Evolutionary conservation across 495 filamentous ascomycete genomes (phyloP).

Genomic region (Penicillium salamii): DNA sequence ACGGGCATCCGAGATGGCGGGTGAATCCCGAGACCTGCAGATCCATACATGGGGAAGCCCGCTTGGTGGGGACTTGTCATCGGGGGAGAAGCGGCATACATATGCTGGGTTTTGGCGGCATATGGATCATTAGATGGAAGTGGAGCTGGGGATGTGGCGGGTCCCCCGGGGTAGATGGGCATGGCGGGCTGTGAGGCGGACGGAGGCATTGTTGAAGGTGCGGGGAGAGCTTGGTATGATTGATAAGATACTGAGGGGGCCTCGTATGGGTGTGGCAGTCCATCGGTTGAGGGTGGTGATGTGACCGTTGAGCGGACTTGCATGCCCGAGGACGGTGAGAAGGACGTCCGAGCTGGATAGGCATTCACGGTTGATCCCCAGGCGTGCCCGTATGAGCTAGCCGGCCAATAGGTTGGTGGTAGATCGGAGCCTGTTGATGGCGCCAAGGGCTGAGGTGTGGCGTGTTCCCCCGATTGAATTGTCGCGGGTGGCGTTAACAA

Average conservation of each 20-base stretch:
- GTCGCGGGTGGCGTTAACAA: conserved; percentile 61
- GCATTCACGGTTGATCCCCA: conserved; percentile 43
- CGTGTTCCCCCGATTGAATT: conserved; percentile 56
- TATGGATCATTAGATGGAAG: conserved; percentile 63
- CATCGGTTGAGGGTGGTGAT: conserved; percentile 49
- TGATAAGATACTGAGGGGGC: conserved; percentile 53
- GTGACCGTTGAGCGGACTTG: conserved; percentile 43
- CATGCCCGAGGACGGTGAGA: conserved; percentile 53
- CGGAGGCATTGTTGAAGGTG: conserved; percentile 35
- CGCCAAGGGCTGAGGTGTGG: conserved; percentile 53
- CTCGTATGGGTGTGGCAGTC: conserved; percentile 56
- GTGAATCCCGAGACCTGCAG: conserved; percentile 58
- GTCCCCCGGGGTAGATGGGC: conserved; percentile 37
- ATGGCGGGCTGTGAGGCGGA: conserved; percentile 17
- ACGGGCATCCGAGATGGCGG: conserved; percentile 54
- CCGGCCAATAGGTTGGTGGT: conserved; percentile 47
- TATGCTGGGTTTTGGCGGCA: conserved; percentile 54
- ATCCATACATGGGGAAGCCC: conserved; percentile 52
- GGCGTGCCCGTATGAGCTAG: conserved; percentile 51
- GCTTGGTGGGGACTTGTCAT: conserved; percentile 63
- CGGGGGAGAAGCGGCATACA: conserved; percentile 55
- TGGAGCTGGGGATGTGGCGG: conserved; percentile 58
- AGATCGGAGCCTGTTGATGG: conserved; percentile 43
- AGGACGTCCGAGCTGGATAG: conserved; percentile 46
- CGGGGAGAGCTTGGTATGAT: conserved; percentile 52